Base-by-base conservation (phyloP, 768 basidiomycete genomes). In the Boletellus sp. region DNA sequence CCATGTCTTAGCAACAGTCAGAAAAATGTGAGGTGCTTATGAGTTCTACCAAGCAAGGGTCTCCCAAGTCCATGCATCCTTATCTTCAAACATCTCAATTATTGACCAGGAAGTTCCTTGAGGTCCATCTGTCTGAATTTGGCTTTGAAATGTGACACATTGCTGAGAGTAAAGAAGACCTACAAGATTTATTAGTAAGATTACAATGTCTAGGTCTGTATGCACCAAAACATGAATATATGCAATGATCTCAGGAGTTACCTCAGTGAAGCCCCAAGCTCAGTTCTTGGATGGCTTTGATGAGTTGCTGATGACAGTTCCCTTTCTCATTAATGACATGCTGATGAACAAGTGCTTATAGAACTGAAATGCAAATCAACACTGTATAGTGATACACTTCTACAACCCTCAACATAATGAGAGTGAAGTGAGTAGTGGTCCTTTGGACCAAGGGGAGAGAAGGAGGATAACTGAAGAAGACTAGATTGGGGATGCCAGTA, bases 31-130 rank as follows among this genome's bases (percentile, higher is more conserved):
- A 34, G 1, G 6, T 3, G 32, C 46, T 1, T 39, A 47, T 19
- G 17, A 28, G 17, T 47, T 39, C 37, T 19, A 40, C 46, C 46
- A 47, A 9, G 38, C 31, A 16, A 47, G 32, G n/a, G 28, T 40
- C 26, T 32, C 46, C 3, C 32, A 1, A 3, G 38, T 40, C 38
- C 38, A 47, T 12, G 20, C 38, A 9, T 47, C 46, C 19, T 40
- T 47, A 3, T 40, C 19, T 15, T 47, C 32, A 16, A 47, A 47
- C 46, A 47, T 40, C n/a, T 40, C 38, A 9, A 47, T 33, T 78
- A 78, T 42, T 5, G 26, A 22, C n/a, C 23, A 44, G 1, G n/a
- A n/a, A n/a, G n/a, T 6, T 34, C 24, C 2, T 48, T 3, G 10
- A 47, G 31, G 31, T 47, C n/a, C 46, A 47, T 47, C n/a, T 33